Evolutionary conservation across 1,284 basidiomycete species (phyloP), one percentile per base, ranked within the genome.

Genomic region (Boletus sp.): DNA sequence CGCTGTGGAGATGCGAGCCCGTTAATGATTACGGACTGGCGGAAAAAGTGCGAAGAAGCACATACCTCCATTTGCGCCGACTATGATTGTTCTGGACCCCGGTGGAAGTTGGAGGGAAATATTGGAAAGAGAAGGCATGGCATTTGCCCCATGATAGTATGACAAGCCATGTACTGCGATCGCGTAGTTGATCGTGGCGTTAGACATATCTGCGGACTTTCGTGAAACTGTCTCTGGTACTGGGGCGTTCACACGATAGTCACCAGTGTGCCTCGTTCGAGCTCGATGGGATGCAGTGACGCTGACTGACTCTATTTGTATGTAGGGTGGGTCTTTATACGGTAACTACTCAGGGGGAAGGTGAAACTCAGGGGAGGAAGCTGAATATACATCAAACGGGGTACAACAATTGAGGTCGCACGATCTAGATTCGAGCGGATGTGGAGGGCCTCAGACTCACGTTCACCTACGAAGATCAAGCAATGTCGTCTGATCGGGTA

Each of bases 51-150:
- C 44, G 59, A 45, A 12, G 47, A 46, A 33, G 35, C 22, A 70
- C 82, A 58, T 55, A 86, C 93, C 94, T 73, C 94, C 94, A 70
- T 96, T 96, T n/a, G 94, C 92, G 52, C 94, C 94, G 35, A 96
- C 78, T 36, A 97, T 76, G 59, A 97, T 82, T 49, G 92, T 93
- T 48, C 94, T 80, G 9, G 90, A 89, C 0, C 91, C 93, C 35
- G 75, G 79, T 3, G 85, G 83, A 4, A 96, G 81, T 60, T 80
- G 67, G 45, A 96, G 76, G 63, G 80, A 79, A 61, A 96, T 78
- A 66, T 86, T 75, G n/a, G 77, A 67, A 51, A 98, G 82, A 2
- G 90, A 81, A 6, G 82, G 78, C 7, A 64, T 56, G 51, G 62
- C 51, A 22, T 55, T 68, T 15, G 75, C 65, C 20, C 72, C 72